Base-by-base conservation (phyloP, 2,329 filamentous ascomycete genomes). In the Pseudogymnoascus sp. region DNA sequence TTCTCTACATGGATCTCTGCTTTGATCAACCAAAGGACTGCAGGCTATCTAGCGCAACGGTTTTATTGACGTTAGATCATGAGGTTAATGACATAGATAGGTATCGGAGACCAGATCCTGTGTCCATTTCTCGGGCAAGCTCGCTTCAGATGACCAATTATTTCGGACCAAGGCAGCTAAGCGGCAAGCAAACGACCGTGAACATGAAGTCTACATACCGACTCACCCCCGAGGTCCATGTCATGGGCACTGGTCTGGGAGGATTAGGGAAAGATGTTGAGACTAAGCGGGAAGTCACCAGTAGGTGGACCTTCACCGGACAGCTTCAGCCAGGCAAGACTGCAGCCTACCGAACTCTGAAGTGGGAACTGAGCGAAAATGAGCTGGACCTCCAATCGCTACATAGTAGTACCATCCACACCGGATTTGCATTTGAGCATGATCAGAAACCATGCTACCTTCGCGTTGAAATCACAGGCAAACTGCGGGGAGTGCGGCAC, bases 141-240 rank as follows among this genome's bases (percentile, higher is more conserved):
- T 42, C 50, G 10, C 59, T 65, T 16, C 61, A 67, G 31, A 62
- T 69, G 16, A 69, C 65, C 16, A 64, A 69, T 25, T 64, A 64
- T 40, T 69, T 65, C 59, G 68, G 68, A 5, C 68, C 68, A 4
- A 68, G 67, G 36, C 37, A 64, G 14, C 65, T 69, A 10, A 36
- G 59, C 36, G 68, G 67, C 8, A 38, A 64, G 18, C 60, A 66
- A 31, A 69, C 62, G 16, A 53, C 25, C n/a, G 61, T 66, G 10
- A 18, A 36, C 10, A 61, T 37, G 12, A 69, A 65, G 36, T 62
- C 23, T 25, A 62, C 36, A 3, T 62, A 46, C 16, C 62, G 66
- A 42, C 23, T 68, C 21, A 67, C 64, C 8, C 68, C 68, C 3
- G 36, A 66, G 11, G 61, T 66, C 4, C 60, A 66, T 14, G 61